Percentiles rank a stretch among this genome's conserved stretches.
Evolutionary conservation across 1,139 yeast species (phyloP).

Genomic region (Blastobotrys indianensis): DNA sequence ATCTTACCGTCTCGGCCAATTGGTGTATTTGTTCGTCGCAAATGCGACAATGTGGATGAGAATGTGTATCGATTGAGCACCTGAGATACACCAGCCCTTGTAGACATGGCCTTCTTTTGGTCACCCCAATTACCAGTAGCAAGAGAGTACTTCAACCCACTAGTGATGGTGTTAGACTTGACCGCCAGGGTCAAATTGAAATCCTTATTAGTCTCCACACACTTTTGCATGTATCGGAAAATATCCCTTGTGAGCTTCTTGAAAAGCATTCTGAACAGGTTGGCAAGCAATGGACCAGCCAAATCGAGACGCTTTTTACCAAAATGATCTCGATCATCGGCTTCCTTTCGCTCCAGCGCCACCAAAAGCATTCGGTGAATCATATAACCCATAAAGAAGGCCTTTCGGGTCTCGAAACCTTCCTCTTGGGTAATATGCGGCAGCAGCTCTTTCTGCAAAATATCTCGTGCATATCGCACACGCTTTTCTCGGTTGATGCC

Average conservation of each 20-base stretch:
- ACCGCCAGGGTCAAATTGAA: conserved; percentile 95
- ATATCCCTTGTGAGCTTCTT: conserved; percentile 92
- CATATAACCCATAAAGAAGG: conserved; percentile 96
- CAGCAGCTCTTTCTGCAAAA: conserved; percentile 87
- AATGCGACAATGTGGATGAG: conserved; percentile 93
- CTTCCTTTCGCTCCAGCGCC: conserved; percentile 95
- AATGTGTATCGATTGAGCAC: conserved; percentile 96
- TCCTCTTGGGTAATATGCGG: conserved; percentile 97
- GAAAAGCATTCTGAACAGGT: conserved; percentile 88
- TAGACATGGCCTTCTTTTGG: conserved; percentile 97
- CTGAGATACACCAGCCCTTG: conserved; percentile 99
- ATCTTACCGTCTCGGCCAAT: conserved; percentile 98
- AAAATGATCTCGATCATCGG: conserved; percentile 98
- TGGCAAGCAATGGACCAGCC: conserved; percentile 96
- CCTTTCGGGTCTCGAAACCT: conserved; percentile 95
- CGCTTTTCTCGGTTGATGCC: conserved; percentile 98
- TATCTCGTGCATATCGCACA: conserved; percentile 95
- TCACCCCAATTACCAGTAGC: conserved; percentile 99
- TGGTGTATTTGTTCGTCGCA: conserved; percentile 97
- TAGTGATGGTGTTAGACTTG: conserved; percentile 93
- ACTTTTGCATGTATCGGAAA: conserved; percentile 96
- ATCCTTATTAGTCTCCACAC: conserved; percentile 96
- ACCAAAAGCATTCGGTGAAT: conserved; percentile 89
- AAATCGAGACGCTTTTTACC: conserved; percentile 97
- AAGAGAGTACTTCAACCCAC: conserved; percentile 92